phyloP scores from a whole-genome alignment of 2,329 filamentous ascomycete species.

The Ramularia collo-cygni region DNA sequence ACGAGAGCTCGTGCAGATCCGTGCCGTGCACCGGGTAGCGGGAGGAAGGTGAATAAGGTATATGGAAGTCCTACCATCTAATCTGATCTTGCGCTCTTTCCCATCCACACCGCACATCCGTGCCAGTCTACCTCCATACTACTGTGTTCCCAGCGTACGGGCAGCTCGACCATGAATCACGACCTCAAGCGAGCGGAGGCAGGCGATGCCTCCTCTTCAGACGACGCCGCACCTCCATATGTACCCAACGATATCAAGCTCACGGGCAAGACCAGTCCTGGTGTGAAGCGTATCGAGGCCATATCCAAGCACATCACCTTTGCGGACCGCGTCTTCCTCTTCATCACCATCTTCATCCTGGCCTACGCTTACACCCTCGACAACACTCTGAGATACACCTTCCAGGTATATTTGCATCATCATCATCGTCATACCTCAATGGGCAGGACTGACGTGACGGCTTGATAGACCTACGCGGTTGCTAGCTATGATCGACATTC shows the following conservation, averaged over 20 bases:
- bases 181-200: not conserved
- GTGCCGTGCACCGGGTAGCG: too few species aligned
- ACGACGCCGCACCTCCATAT: not conserved
- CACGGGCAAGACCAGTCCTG: slow-evolving; percentile 30
- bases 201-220: not conserved
- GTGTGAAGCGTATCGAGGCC: slow-evolving; percentile 55
- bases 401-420: slow-evolving; percentile 32
- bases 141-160: too few species aligned
- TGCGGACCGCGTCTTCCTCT: slow-evolving; percentile 50
- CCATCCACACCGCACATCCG: too few species aligned
- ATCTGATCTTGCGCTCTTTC: too few species aligned
- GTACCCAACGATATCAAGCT: not conserved
- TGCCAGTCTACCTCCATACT: too few species aligned
- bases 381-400: slow-evolving; percentile 49
- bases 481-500: slow-evolving; percentile 48
- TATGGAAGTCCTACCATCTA: too few species aligned
- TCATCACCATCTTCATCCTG: slow-evolving; percentile 55
- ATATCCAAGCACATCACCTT: slow-evolving; percentile 47
- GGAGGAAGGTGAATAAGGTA: too few species aligned
- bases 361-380: slow-evolving; percentile 60
- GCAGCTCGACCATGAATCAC: not conserved
- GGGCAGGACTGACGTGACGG: not conserved
- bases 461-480: slow-evolving; percentile 45
- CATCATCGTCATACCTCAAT: too few species aligned
- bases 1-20: too few species aligned